Evolutionary conservation across 164 flowering plant species (phyloP).

Genomic region (Vitis rupestris): DNA sequence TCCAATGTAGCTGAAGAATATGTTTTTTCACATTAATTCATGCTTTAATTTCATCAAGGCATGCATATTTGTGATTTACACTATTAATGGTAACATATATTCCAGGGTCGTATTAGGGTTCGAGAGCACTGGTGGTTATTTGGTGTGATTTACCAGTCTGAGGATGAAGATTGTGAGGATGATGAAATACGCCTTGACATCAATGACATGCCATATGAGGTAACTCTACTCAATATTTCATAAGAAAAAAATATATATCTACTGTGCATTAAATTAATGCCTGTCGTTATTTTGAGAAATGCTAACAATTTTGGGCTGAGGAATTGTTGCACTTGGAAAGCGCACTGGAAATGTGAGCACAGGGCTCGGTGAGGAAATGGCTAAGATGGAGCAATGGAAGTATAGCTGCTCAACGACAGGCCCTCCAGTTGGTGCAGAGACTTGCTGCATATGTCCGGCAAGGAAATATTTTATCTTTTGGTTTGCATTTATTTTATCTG

Average conservation of each 20-base stretch:
- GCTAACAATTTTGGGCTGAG: neutral
- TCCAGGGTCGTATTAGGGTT: no score
- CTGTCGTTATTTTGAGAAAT: neutral
- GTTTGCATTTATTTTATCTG: neutral
- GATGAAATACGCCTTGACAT: slow-evolving; percentile 16
- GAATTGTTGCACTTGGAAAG: slow-evolving; percentile 12
- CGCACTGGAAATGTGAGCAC: neutral
- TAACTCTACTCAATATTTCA: neutral
- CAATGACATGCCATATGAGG: slow-evolving; percentile 21
- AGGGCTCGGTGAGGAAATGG: slow-evolving; percentile 11
- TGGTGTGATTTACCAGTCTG: no score
- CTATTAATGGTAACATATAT: no score
- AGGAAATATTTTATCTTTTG: neutral
- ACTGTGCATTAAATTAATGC: no score
- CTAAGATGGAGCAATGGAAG: neutral
- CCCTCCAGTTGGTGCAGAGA: neutral
- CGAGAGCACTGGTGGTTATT: no score
- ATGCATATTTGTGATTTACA: no score
- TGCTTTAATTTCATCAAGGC: no score
- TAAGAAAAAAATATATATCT: no score
- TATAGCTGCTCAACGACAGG: neutral
- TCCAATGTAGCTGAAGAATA: no score
- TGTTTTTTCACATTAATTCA: no score
- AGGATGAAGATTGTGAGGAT: neutral
- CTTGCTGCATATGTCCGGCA: slow-evolving; percentile 26